These are phyloP conservation scores for Luffa aegyptiaca DNA, from an alignment of 306 rosid genomes.

Conservation along the genomic window DNA sequence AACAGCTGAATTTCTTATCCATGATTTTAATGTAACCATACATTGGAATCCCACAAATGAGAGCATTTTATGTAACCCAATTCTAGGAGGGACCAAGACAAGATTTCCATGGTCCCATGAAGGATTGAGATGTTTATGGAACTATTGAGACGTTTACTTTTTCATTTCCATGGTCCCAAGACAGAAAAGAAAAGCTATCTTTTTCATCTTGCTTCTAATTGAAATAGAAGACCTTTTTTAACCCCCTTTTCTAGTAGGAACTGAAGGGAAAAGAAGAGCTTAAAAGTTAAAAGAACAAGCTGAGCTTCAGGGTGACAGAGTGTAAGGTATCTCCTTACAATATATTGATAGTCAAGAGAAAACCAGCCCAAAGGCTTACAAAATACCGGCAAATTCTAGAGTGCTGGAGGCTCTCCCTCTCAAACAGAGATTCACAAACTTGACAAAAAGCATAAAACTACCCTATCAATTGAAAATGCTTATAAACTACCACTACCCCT, in stretches of 20 bases:
- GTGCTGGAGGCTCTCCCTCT: too few species aligned
- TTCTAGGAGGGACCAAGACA: neutral
- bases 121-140: neutral
- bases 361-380: too few species aligned
- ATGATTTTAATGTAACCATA: neutral
- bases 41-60: neutral
- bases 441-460: too few species aligned
- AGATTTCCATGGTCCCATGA: neutral
- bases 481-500: too few species aligned
- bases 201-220: neutral
- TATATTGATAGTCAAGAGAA: too few species aligned
- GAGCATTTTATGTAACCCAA: neutral
- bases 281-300: neutral
- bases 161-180: neutral
- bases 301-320: neutral
- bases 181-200: neutral
- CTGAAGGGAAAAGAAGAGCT: neutral
- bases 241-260: neutral
- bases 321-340: too few species aligned
- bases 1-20: neutral
- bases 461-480: too few species aligned
- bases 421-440: too few species aligned
- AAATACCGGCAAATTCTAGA: too few species aligned
- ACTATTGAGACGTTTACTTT: neutral
- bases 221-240: neutral